Conservation (phyloP, 1,284 basidiomycete species). For the Cryptococcus neoformans region DNA sequence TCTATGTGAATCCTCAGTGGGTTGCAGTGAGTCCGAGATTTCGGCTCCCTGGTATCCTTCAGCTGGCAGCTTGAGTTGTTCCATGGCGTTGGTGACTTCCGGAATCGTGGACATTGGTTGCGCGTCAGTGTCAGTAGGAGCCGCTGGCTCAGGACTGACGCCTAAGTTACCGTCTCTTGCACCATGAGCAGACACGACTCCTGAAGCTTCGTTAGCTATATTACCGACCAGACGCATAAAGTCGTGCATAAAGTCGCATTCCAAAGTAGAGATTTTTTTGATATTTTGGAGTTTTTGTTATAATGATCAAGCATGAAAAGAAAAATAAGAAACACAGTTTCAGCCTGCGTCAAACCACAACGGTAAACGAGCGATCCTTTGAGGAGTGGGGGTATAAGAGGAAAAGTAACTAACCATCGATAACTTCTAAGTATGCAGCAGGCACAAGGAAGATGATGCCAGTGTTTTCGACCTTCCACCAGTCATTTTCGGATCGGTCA, state of each 20-base stretch:
- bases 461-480: constrained; percentile 88
- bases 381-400: constrained; percentile 50
- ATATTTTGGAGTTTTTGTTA: no score
- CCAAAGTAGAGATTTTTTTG: no score
- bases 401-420: constrained; percentile 70
- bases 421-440: constrained; percentile 76
- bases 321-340: constrained; percentile 27
- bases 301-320: background rate
- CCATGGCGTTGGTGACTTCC: no score
- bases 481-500: constrained; percentile 75
- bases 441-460: constrained; percentile 84
- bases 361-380: constrained; percentile 23
- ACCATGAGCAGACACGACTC: no score
- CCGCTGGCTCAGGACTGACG: no score
- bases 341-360: constrained; percentile 35
- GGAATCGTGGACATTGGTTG: no score
- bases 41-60: background rate
- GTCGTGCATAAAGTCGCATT: no score
- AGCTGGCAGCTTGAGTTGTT: no score
- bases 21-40: background rate
- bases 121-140: no score
- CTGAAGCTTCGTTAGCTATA: no score
- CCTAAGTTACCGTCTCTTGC: no score
- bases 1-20: background rate
- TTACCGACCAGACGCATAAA: no score